Percentiles rank a stretch among this genome's conserved stretches.
Evolutionary conservation across 208 protist species (phyloP).

Genomic region (Wallacemonas rigidus): DNA sequence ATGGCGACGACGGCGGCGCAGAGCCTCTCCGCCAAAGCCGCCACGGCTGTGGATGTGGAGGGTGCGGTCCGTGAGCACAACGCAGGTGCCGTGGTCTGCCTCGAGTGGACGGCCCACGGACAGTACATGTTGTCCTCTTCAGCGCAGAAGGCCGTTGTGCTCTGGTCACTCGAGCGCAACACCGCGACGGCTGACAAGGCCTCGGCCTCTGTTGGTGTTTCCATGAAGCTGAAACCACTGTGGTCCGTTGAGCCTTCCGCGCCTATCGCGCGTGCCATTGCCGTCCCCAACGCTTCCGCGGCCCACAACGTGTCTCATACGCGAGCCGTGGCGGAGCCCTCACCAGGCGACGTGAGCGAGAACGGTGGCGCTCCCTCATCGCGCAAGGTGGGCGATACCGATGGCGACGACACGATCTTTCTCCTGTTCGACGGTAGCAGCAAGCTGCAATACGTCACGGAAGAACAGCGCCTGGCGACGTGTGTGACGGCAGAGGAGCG

Average conservation of each 20-base stretch:
- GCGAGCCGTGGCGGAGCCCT: background rate
- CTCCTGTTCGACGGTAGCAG: slow-evolving; percentile 53
- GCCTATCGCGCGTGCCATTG: slow-evolving; percentile 46
- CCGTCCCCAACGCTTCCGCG: slow-evolving; percentile 25
- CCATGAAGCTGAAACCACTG: slow-evolving; percentile 48
- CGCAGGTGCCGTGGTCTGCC: slow-evolving; percentile 43
- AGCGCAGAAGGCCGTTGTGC: slow-evolving; percentile 45
- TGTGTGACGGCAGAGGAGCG: slow-evolving; percentile 55
- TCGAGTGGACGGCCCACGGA: slow-evolving; percentile 62
- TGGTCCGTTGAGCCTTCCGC: slow-evolving; percentile 66
- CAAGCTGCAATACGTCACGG: slow-evolving; percentile 47
- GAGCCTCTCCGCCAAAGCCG: slow-evolving; percentile 38
- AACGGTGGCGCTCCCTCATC: background rate
- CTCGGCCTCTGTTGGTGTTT: slow-evolving; percentile 21
- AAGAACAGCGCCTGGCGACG: slow-evolving; percentile 68
- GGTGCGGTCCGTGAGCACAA: slow-evolving; percentile 64
- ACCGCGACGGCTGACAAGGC: slow-evolving; percentile 25
- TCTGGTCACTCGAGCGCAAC: slow-evolving; percentile 72
- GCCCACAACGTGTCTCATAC: background rate
- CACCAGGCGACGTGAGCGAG: background rate
- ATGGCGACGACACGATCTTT: slow-evolving; percentile 68
- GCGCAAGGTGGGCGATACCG: slow-evolving; percentile 15
- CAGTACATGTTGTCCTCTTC: slow-evolving; percentile 69
- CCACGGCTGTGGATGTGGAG: slow-evolving; percentile 50
- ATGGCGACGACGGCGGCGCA: slow-evolving; percentile 26